Evolutionary conservation across 768 basidiomycete species (phyloP), one percentile per base, ranked within the genome.

Genomic region (Strobilomyces dryophilus): DNA sequence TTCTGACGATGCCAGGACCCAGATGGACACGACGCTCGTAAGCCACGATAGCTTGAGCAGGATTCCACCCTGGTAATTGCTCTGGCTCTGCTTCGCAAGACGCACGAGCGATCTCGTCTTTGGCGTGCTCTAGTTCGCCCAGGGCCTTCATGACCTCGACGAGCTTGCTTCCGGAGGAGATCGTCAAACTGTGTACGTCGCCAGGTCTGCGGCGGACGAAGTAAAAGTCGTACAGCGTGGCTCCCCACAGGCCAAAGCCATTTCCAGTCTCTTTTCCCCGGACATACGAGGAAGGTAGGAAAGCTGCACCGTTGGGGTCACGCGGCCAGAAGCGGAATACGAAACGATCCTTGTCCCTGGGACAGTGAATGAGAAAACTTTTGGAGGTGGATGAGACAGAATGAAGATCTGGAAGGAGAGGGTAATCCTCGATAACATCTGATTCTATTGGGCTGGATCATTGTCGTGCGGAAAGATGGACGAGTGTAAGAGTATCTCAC

Each of bases 171-270:
- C 61, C 61, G 2, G 63, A 52, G 4, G 53, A 54, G 44, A 56
- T 56, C 26, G 52, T 59, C 9, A 46, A 7, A 3, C 6, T 37
- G 3, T 49, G 20, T 2, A 6, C 0, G 15, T 0, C 34, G 31
- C 12, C 8, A 4, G 60, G 60, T 14, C 57, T 15, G 27, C 55
- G 34, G 29, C 40, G 44, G 47, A 61, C 37, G 53, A 35, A n/a
- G 44, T 59, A 68, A 51, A 68, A 69, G 44, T 69, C 67, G 42
- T 60, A 63, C 29, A 68, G 61, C 1, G 68, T 69, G 0, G 66
- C 66, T 5, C 63, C 68, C 67, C 67, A 68, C 18, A 57, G 18
- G 21, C 55, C 9, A 21, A 59, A 51, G 6, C 57, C 62, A 14
- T 64, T 64, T 20, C 44, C 54, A 1, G 65, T 60, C 36, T 59